Evolutionary conservation across 139 green algal genomes (phyloP).

Genomic region (Chlamydomonas schloesseri): DNA sequence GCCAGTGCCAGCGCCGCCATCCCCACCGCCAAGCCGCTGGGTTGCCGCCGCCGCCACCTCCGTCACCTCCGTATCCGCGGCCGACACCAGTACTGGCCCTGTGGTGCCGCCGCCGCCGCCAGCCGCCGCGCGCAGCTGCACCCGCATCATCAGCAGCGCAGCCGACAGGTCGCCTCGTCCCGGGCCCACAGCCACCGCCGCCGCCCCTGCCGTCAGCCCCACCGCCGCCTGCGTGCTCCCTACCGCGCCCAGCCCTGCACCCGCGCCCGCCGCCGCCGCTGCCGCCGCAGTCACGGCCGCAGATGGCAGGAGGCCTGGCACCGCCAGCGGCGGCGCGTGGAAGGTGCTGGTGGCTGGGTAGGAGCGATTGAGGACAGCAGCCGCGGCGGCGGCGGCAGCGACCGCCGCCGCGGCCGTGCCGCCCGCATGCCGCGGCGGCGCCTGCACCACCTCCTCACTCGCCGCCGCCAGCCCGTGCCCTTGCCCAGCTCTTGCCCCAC

Average conservation of each 20-base stretch:
- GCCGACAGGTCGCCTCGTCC: constrained; percentile 44
- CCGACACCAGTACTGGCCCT: too few relatives aligned
- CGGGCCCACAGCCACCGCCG: too few relatives aligned
- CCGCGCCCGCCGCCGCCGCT: background rate
- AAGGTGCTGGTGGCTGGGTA: background rate
- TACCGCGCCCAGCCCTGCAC: background rate
- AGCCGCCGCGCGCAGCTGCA: constrained; percentile 19
- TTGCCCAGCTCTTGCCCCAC: background rate
- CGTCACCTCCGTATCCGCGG: background rate
- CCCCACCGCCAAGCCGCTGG: too few relatives aligned
- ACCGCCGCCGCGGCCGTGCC: background rate
- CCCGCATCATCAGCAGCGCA: constrained; percentile 46
- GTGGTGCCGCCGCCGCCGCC: too few relatives aligned
- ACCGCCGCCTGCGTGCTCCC: too few relatives aligned
- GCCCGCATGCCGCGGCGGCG: background rate
- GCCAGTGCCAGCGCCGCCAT: too few relatives aligned
- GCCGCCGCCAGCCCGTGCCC: background rate
- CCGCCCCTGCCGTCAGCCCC: too few relatives aligned
- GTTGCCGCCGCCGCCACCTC: too few relatives aligned
- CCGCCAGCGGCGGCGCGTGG: background rate
- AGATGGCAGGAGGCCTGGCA: background rate
- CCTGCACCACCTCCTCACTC: constrained; percentile 38
- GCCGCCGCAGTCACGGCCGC: background rate
- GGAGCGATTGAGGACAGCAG: background rate
- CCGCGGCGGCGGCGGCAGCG: background rate